Conservation (phyloP, 306 rosid species). For the Prunus persica region Prunus_persica_NCBIv2 NC_034014.1:6816001-6816500, state of each 20-base stretch:
- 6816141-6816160: conserved; percentile 52
- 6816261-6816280: too few species aligned
- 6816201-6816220: neutral
- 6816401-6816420: conserved; percentile 28
- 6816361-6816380: neutral
- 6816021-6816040: conserved; percentile 25
- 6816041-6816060: conserved; percentile 61
- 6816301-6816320: conserved; percentile 40
- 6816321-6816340: conserved; percentile 7
- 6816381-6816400: conserved; percentile 29
- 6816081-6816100: conserved; percentile 60
- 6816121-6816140: conserved; percentile 47
- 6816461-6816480: conserved; percentile 44
- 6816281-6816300: too few species aligned
- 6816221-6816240: neutral
- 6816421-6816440: conserved; percentile 53
- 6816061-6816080: conserved; percentile 49
- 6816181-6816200: neutral
- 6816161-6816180: neutral
- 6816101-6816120: conserved; percentile 54
- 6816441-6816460: conserved; percentile 42
- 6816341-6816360: conserved; percentile 21
- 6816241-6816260: too few species aligned
- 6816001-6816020: too few species aligned
- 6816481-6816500: conserved; percentile 51